Conservation (phyloP, 2,329 filamentous ascomycete genomes). For the Fusarium bulbicola region DNA sequence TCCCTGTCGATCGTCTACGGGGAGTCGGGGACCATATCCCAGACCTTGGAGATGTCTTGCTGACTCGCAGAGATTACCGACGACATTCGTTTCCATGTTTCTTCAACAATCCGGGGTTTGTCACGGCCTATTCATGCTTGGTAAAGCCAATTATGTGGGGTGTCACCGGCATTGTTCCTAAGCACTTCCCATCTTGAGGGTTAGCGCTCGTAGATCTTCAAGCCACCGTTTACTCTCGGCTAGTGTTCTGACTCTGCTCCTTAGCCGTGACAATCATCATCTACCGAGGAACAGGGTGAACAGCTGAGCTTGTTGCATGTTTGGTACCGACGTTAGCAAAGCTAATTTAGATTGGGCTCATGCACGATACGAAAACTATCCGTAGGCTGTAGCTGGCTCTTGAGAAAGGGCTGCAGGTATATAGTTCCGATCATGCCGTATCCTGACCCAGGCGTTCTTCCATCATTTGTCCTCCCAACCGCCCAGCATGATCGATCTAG, state of each 20-base stretch:
- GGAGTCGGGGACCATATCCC: neutral
- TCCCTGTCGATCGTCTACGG: neutral
- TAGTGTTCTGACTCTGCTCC: neutral
- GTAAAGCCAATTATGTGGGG: neutral
- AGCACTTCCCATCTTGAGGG: neutral
- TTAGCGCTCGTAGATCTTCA: slow-evolving; percentile 3
- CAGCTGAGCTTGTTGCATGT: neutral
- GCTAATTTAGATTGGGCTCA: neutral
- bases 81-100: neutral
- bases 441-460: neutral
- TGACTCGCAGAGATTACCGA: slow-evolving; percentile 6
- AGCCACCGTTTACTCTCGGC: neutral
- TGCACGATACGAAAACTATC: neutral
- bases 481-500: slow-evolving; percentile 28
- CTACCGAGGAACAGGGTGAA: neutral
- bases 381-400: neutral
- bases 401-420: neutral
- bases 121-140: neutral
- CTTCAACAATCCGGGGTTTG: neutral
- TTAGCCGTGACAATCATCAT: slow-evolving; percentile 1
- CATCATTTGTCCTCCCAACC: neutral
- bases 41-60: neutral
- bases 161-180: neutral
- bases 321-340: neutral
- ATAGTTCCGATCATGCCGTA: neutral